Percentiles rank a stretch among this genome's conserved stretches.
These are phyloP conservation scores for Cyclotella distinguenda DNA, from an alignment of 108 stramenopile genomes.

Conservation along the genomic window DNA sequence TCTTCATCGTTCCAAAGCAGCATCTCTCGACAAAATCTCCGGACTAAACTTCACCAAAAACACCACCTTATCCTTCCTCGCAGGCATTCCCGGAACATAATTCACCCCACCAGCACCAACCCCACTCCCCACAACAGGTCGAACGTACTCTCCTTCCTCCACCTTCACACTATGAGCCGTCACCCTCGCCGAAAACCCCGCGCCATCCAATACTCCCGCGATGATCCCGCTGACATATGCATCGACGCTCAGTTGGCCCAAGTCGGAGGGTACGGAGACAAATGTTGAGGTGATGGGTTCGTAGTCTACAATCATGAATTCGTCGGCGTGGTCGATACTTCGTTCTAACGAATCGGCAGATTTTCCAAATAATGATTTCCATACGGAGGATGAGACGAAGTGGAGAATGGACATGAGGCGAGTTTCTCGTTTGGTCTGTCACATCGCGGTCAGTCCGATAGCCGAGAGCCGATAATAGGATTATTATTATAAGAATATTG, in stretches of 20 bases:
- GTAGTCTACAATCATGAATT: slow-evolving; percentile 94
- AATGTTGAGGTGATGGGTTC: slow-evolving; percentile 89
- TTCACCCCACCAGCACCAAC: slow-evolving; percentile 8
- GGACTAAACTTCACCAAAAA: slow-evolving; percentile 89
- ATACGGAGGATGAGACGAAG: slow-evolving; percentile 91
- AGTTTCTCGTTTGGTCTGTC: slow-evolving; percentile 75
- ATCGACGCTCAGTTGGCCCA: slow-evolving; percentile 88
- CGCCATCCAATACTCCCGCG: slow-evolving; percentile 82
- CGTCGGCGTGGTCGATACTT: slow-evolving; percentile 92
- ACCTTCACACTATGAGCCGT: slow-evolving; percentile 80
- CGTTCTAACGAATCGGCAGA: slow-evolving; percentile 93
- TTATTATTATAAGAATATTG: no score
- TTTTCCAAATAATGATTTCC: slow-evolving; percentile 94
- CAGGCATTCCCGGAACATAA: slow-evolving; percentile 47
- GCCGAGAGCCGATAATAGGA: no score
- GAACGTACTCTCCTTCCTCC: slow-evolving; percentile 62
- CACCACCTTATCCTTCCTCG: slow-evolving; percentile 87
- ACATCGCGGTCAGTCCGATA: no score
- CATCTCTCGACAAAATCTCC: slow-evolving; percentile 82
- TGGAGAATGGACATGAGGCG: slow-evolving; percentile 86
- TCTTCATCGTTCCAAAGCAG: slow-evolving; percentile 60
- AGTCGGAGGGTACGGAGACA: slow-evolving; percentile 80
- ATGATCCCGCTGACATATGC: slow-evolving; percentile 92
- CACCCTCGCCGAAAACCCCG: slow-evolving; percentile 82
- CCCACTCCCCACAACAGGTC: slow-evolving; percentile 5